Base-by-base conservation (phyloP, 805 yeast genomes). In the Yamadazyma ubonensis region DNA sequence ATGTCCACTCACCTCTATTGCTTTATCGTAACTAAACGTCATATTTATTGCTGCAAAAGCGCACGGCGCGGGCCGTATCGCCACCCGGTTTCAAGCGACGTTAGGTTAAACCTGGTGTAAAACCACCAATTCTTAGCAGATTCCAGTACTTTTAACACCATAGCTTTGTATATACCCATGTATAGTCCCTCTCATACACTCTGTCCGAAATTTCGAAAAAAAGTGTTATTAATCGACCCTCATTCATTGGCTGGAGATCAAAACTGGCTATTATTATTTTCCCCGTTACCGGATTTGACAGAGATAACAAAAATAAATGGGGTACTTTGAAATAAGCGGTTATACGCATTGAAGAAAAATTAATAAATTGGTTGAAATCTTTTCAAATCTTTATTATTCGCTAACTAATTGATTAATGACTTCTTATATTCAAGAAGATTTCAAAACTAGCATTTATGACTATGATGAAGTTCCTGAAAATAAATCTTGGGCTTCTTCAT, bases 401-500 rank as follows among this genome's bases (percentile, higher is more conserved):
- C 42, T 39, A 39, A 39, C 42, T 39, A 17, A 12, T 16, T 16
- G 20, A 10, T 3, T 20, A 26, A 61, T 61, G 65, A 31, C 59
- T 33, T 64, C 70, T 12, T 69, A 67, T 57, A 48, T 68, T 41
- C 67, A 65, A 49, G 65, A 64, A 42, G 30, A 37, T 10, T 65
- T 65, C 47, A 46, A 51, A 38, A 57, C 71, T 23, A 59, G 63
- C 41, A 71, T 80, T 39, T 84, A 79, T 65, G 51, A 73, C 27
- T 86, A 86, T 63, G 88, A 85, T 52, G 91, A 85, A 58, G 72
- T 78, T 20, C 82, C 86, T 22, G 81, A 76, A 51, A 87, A 89
- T 73, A 79, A 70, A 51, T 83, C 96, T 3, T 91, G 98, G 98
- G 97, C 97, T 17, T 79, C 84, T 34, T 75, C 93, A 7, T 73